These are phyloP conservation scores for Aspergillus udagawae DNA, from an alignment of 2,329 filamentous ascomycete species.

Conservation along the genomic window DNA sequence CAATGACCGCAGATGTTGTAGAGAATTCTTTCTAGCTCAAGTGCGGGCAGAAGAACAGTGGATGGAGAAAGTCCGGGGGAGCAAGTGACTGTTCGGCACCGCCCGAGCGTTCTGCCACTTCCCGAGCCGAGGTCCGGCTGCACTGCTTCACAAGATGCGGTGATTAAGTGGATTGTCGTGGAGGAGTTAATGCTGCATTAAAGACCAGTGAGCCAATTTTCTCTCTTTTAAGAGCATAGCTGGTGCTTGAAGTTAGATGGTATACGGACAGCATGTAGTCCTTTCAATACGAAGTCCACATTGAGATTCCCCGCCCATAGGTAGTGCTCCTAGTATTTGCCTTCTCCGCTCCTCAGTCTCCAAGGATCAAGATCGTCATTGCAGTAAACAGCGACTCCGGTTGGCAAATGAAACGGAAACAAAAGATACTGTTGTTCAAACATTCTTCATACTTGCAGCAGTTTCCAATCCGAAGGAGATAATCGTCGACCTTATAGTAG, in stretches of 20 bases:
- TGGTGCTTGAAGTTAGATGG: not conserved
- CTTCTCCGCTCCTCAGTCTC: too few relatives aligned
- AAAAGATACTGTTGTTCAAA: not conserved
- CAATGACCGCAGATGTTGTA: conserved; percentile 1
- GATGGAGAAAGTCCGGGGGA: conserved; percentile 31
- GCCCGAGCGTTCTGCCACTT: conserved; percentile 29
- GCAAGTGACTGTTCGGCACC: conserved; percentile 25
- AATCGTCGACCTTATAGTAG: not conserved
- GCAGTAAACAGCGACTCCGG: not conserved
- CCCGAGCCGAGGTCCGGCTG: conserved; percentile 34
- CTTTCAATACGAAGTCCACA: not conserved
- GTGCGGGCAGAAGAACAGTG: conserved; percentile 8
- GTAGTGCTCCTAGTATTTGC: too few relatives aligned
- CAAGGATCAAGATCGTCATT: not conserved
- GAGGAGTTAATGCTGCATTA: not conserved
- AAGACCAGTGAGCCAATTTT: not conserved
- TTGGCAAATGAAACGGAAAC: not conserved
- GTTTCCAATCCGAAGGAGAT: not conserved
- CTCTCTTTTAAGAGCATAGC: not conserved
- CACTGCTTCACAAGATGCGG: conserved; percentile 8
- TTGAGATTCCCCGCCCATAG: not conserved
- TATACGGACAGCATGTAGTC: not conserved
- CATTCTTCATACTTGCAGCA: not conserved
- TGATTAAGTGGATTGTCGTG: not conserved
- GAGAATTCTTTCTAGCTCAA: not conserved